phyloP scores from a whole-genome alignment of 768 basidiomycete genomes.

The Panaeolus papilionaceus region DNA sequence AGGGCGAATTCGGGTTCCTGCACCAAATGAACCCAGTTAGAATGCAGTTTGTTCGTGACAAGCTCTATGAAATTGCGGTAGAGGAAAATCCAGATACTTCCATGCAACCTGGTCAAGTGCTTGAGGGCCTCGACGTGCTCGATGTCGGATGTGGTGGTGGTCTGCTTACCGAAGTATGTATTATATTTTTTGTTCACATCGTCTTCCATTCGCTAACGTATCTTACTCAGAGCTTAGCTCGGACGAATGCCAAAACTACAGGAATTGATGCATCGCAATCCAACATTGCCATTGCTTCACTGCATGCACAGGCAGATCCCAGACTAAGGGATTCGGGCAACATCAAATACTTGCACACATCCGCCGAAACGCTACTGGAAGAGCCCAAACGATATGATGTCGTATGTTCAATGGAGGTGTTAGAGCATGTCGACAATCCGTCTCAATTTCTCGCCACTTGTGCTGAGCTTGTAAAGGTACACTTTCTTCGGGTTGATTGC shows the following conservation, averaged over 20 bases:
- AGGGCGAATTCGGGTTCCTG: constrained; percentile 85
- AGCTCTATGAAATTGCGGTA: constrained; percentile 65
- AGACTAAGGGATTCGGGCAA: constrained; percentile 46
- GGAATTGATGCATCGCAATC: constrained; percentile 93
- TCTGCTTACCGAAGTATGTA: constrained; percentile 82
- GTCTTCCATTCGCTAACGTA: constrained; percentile 16
- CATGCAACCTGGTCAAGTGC: constrained; percentile 38
- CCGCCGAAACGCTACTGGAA: constrained; percentile 76
- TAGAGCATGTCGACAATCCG: constrained; percentile 97
- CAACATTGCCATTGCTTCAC: constrained; percentile 84
- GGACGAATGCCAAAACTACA: constrained; percentile 85
- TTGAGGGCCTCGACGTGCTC: constrained; percentile 75
- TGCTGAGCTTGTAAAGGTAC: constrained; percentile 86
- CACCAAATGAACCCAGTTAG: constrained; percentile 96
- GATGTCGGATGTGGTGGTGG: constrained; percentile 98
- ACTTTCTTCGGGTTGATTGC: constrained; percentile 23
- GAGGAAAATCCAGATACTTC: constrained; percentile 55
- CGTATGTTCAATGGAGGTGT: constrained; percentile 96
- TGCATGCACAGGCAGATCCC: constrained; percentile 84
- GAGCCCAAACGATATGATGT: constrained; percentile 80
- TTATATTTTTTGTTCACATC: background rate
- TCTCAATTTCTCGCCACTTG: constrained; percentile 81
- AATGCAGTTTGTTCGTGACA: constrained; percentile 82
- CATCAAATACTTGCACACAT: constrained; percentile 65
- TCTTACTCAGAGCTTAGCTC: constrained; percentile 71